Evolutionary conservation across 1,139 yeast species (phyloP), one percentile per base, ranked within the genome.

Genomic region (Geotrichum candidum): DNA sequence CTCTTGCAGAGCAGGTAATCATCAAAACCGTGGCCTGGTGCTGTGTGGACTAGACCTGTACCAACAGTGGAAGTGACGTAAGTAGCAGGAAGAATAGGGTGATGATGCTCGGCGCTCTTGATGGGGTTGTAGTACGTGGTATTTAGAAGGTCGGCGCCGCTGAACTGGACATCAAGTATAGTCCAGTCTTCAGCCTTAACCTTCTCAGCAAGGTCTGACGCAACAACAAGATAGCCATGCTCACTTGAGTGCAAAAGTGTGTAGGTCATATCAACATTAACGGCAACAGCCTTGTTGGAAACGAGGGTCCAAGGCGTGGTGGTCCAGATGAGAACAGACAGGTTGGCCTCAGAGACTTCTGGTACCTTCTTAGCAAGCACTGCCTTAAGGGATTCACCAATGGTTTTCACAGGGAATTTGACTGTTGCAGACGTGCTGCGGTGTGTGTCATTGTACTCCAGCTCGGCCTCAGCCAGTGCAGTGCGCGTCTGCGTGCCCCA

Each of bases 281-380:
- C 80, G 57, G 96, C 88, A 58, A 94, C 84, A 0, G 98, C 98
- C 65, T 82, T 80, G 71, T 95, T 94, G 0, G 96, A 87, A 1
- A 90, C 89, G 48, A 95, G 78, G 0, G 99, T 95, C 99, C 99
- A 94, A 0, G 99, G 98, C 0, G 99, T 94, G 0, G 97, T 91
- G 0, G 99, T 94, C 99, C 99, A 94, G 61, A 94, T 90, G 2
- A 74, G 71, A 10, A 73, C 68, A 23, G 65, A 64, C 2, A 70
- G 57, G 18, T 64, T 65, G 15, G 54, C 33, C 11, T 31, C 55
- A 13, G 50, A 52, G 10, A 41, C 23, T 23, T 55, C 60, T 2
- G 61, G 51, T 15, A 50, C 33, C 18, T 58, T 33, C 2, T 46
- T 46, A 4, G 45, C 52, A 10, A 56, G 25, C 9, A 56, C 46